These are phyloP conservation scores for Penicillium sumatraense DNA, from an alignment of 2,329 filamentous ascomycete species.

Conservation along the genomic window DNA sequence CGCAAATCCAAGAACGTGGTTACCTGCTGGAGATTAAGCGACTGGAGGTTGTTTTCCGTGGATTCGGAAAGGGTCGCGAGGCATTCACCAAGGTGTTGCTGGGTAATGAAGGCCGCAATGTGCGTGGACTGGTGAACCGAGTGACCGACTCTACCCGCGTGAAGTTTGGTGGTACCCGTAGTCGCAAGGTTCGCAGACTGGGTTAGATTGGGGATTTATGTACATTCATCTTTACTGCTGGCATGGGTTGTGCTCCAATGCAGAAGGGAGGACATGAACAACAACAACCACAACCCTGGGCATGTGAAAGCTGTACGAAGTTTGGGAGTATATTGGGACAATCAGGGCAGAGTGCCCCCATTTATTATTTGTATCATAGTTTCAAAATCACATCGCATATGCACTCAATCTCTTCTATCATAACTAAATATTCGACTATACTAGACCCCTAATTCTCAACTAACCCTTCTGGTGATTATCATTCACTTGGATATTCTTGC, in stretches of 20 bases:
- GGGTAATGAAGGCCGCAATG: conserved; percentile 77
- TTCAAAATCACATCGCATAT: conserved; percentile 7
- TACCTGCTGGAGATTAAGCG: conserved; percentile 74
- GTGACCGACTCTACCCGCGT: conserved; percentile 86
- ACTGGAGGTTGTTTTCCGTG: conserved; percentile 80
- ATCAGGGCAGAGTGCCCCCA: conserved; percentile 14
- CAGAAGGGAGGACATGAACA: neutral
- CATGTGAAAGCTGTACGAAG: neutral
- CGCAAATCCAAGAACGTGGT: conserved; percentile 80
- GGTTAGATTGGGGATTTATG: conserved; percentile 49
- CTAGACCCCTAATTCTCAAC: too few relatives aligned
- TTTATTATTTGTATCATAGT: conserved; percentile 29
- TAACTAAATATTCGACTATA: too few relatives aligned
- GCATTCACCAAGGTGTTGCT: conserved; percentile 88
- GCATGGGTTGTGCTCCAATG: neutral
- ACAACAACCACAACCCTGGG: neutral
- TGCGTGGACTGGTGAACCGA: conserved; percentile 75
- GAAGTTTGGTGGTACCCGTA: conserved; percentile 95
- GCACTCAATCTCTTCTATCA: neutral
- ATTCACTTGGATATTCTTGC: too few relatives aligned
- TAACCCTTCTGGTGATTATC: too few relatives aligned
- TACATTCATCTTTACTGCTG: too few relatives aligned
- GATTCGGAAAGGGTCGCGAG: conserved; percentile 85
- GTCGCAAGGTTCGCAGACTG: conserved; percentile 81
- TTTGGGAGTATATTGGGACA: conserved; percentile 1